Base-by-base conservation (phyloP, 2,329 filamentous ascomycete genomes). In the Metarhizium anisopliae region DNA sequence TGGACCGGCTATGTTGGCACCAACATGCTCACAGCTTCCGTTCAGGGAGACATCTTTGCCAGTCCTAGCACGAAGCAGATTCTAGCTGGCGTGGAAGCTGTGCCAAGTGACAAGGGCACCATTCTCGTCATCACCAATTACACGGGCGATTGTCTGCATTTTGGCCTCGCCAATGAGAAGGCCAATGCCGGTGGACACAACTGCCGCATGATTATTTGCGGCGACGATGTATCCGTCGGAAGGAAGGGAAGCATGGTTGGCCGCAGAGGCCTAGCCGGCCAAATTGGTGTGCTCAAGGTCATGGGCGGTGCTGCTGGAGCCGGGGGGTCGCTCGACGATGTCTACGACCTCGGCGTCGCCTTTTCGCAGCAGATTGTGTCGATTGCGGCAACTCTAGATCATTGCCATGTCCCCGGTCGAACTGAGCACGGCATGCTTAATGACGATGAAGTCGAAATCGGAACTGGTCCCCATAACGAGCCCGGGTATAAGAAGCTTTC, bases 391-490 rank as follows among this genome's bases (percentile, higher is more conserved):
- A 83, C 79, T 0, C 71, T 85, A 32, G 82, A 83, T 52, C 82
- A 84, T 61, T 82, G 82, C 61, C 81, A 84, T 60, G 79, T 82
- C 1, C 79, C 80, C 0, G 80, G 80, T 0, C 72, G 79, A 43
- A 65, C 70, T 2, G 73, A 79, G 56, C 76, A 79, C 56, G 74
- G 68, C n/a, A 73, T 69, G 16, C 72, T 84, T 2, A 70, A 68
- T 10, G 65, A 69, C 1, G 67, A 81, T 55, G 81, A 82, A 56
- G 67, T 85, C 40, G 83, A 85, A 65, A 72, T 86, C n/a, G 84
- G 84, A 3, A 85, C 83, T 25, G 84, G 84, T 0, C 82, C 82
- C 14, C 84, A 87, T 65, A 86, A 86, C 63, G 84, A 87, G 66
- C 83, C 84, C 0, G 84, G 79, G 0, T 79, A 82, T 62, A 74